Base-by-base conservation (phyloP, 2,329 filamentous ascomycete genomes). In the Bipolaris oryzae region DNA sequence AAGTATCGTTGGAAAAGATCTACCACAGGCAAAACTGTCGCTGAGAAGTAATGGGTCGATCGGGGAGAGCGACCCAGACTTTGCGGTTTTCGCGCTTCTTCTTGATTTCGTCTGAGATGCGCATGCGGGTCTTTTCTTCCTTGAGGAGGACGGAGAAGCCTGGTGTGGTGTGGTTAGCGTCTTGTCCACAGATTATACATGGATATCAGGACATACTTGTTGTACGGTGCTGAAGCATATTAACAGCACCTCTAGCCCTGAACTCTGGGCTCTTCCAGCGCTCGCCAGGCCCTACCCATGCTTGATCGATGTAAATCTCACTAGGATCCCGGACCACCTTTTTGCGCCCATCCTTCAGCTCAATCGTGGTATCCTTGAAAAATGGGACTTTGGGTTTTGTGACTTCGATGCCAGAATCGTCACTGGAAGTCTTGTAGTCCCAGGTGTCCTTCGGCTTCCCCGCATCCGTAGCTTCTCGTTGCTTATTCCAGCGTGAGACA, bases 11-110 rank as follows among this genome's bases (percentile, higher is more conserved):
- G 20, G 13, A 25, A 25, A 44, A 11, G 34, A 20, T 34, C 38
- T 88, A 98, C 94, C 94, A 99, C 59, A 90, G 87, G 78, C 96
- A 96, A 76, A 95, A 96, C 73, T 92, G 94, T 67, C 90, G 85
- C 80, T 97, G 93, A 34, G 88, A 88, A 60, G 89, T 88, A 53
- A 99, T 83, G 6, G 89, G 90, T 60, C 93, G 87, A 76, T 97
- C 91, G 7, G 94, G 94, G 50, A 98, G 80, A 68, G 93, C 91
- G 11, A 90, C 85, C 94, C 94, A 97, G 15, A 94, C 87, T 62
- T 91, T 90, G 59, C 87, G 85, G 71, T 87, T 87, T 52, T 85
- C 82, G 75, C 89, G 84, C 81, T 91, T 94, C 66, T 87, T 87
- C 73, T 91, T 84, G 56, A 88, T 86, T 71, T 97, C 92, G 55